phyloP scores from a whole-genome alignment of 202 grass and related monocot genomes.

The Carex arenaria region DNA sequence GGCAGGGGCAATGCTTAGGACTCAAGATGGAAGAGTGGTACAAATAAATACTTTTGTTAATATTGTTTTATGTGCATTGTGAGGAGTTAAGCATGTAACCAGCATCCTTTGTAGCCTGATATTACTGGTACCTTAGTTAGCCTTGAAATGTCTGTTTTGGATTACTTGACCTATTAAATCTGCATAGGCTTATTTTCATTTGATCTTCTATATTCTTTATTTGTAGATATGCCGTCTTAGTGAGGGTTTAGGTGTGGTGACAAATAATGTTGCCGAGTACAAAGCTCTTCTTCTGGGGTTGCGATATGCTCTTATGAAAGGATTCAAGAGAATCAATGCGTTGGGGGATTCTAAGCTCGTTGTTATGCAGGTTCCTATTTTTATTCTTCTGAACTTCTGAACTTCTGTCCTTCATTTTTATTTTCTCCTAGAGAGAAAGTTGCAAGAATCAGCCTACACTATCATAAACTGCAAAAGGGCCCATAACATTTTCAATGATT shows the following conservation, averaged over 20 bases:
- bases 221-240: conserved; percentile 67
- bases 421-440: neutral
- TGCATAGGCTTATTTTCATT: neutral
- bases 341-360: conserved; percentile 69
- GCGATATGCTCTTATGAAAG: conserved; percentile 58
- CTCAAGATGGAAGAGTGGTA: conserved; percentile 77
- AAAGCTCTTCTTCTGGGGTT: conserved; percentile 59
- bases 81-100: neutral
- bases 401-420: neutral
- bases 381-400: neutral
- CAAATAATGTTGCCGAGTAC: conserved; percentile 87
- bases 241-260: conserved; percentile 72
- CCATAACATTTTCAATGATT: neutral
- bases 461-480: neutral
- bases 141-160: neutral
- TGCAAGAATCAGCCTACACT: neutral
- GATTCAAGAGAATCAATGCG: conserved; percentile 66
- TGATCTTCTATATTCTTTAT: neutral
- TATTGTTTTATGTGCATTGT: conserved; percentile 3
- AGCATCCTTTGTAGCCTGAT: neutral
- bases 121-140: neutral
- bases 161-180: neutral
- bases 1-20: conserved; percentile 74
- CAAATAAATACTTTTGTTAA: neutral
- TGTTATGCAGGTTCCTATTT: conserved; percentile 54